Percentiles rank a stretch among this genome's conserved stretches.
Conservation (phyloP, 2,329 filamentous ascomycete species). For the Aspergillus aculeatinus region DNA sequence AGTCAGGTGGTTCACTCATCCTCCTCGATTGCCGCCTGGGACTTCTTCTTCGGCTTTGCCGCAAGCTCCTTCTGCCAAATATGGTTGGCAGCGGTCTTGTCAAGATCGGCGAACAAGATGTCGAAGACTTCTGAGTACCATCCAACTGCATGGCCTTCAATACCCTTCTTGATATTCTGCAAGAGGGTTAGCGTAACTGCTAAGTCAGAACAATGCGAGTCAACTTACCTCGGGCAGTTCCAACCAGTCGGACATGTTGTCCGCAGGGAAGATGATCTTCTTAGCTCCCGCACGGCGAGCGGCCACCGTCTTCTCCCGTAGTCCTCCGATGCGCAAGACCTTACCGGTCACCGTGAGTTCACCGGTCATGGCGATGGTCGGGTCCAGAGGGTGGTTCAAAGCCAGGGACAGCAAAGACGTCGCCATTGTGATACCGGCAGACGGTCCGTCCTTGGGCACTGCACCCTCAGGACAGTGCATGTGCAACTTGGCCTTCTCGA, state of each 20-base stretch:
- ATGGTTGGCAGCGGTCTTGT: conserved; percentile 69
- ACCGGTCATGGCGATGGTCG: conserved; percentile 94
- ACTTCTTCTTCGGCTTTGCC: conserved; percentile 52
- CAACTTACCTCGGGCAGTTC: conserved; percentile 85
- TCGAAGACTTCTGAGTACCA: conserved; percentile 97
- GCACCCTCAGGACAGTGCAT: conserved; percentile 96
- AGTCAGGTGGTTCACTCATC: conserved; percentile 25
- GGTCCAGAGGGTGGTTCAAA: conserved; percentile 72
- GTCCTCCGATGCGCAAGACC: conserved; percentile 87
- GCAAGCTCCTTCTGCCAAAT: conserved; percentile 66
- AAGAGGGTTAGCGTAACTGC: conserved; percentile 16
- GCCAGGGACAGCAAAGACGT: conserved; percentile 84
- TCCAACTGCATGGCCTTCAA: conserved; percentile 83
- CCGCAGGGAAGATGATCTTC: conserved; percentile 89
- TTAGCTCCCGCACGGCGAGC: conserved; percentile 88
- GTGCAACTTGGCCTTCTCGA: conserved; percentile 92
- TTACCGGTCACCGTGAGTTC: conserved; percentile 97
- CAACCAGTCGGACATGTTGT: conserved; percentile 96
- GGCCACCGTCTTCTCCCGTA: conserved; percentile 96
- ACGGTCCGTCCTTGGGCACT: conserved; percentile 88
- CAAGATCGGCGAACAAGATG: conserved; percentile 80
- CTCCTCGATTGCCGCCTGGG: conserved; percentile 24
- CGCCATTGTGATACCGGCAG: conserved; percentile 97
- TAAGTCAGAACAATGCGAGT: conserved; percentile 8
- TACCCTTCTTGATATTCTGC: conserved; percentile 96